phyloP scores from a whole-genome alignment of 495 filamentous ascomycete genomes.

The Wilcoxina mikolae region DNA sequence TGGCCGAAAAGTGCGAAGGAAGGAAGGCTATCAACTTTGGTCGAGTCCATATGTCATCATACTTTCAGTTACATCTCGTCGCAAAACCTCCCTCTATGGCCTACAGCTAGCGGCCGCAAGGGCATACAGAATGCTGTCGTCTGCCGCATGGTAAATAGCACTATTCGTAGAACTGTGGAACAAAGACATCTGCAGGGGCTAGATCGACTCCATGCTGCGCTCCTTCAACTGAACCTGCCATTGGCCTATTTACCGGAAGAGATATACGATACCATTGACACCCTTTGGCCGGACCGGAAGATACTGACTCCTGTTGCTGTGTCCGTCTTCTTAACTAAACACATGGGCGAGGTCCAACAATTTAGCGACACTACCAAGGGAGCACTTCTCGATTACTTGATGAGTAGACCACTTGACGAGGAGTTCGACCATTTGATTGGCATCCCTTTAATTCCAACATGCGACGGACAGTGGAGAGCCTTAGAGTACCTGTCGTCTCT shows the following conservation, averaged over 20 bases:
- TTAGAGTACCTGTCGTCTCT: background rate
- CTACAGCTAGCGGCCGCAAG: background rate
- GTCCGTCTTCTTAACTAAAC: constrained; percentile 1
- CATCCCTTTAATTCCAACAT: constrained; percentile 11
- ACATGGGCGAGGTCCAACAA: background rate
- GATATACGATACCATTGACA: background rate
- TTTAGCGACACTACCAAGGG: background rate
- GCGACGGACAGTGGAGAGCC: constrained; percentile 9
- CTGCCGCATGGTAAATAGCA: background rate
- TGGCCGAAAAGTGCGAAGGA: background rate
- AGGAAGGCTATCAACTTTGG: background rate
- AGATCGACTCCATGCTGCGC: background rate
- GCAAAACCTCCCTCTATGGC: background rate
- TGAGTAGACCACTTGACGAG: background rate
- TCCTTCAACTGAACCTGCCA: background rate
- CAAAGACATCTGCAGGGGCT: background rate
- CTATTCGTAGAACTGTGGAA: background rate
- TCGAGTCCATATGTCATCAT: background rate
- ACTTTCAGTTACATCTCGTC: background rate
- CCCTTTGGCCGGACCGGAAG: background rate
- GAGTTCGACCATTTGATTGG: constrained; percentile 1
- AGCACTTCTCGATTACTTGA: constrained; percentile 2
- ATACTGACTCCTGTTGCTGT: constrained; percentile 3
- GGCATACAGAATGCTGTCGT: background rate
- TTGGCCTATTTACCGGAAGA: constrained; percentile 1